Conservation (phyloP, 306 rosid species). For the Hippophae gyantsensis region DNA sequence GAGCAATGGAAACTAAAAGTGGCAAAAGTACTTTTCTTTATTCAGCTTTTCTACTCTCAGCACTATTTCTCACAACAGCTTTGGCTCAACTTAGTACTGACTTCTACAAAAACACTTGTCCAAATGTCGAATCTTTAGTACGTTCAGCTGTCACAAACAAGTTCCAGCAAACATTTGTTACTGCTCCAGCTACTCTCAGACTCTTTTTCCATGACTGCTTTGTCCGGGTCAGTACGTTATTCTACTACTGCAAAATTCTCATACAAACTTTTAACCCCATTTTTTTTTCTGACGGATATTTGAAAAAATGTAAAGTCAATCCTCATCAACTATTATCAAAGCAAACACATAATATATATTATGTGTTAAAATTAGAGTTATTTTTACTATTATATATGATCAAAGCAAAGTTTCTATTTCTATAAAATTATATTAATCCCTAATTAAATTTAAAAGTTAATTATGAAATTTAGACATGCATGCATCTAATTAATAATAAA, state of each 20-base stretch:
- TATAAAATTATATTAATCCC: too few relatives aligned
- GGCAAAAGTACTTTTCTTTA: too few relatives aligned
- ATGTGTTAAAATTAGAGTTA: too few relatives aligned
- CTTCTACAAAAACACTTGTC: constrained; percentile 29
- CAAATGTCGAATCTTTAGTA: constrained; percentile 35
- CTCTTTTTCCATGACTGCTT: constrained; percentile 38
- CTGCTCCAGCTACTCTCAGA: constrained; percentile 34
- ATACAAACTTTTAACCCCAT: neutral
- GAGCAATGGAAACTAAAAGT: too few relatives aligned
- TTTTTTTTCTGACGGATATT: neutral
- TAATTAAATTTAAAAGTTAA: too few relatives aligned
- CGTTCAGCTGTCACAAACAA: constrained; percentile 21
- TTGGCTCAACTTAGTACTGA: constrained; percentile 24
- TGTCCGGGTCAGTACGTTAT: constrained; percentile 22
- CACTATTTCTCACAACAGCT: constrained; percentile 1
- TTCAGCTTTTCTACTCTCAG: too few relatives aligned
- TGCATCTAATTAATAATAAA: too few relatives aligned
- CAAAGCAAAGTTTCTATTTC: too few relatives aligned
- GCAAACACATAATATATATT: too few relatives aligned
- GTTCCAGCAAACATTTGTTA: constrained; percentile 37
- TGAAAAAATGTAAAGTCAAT: neutral
- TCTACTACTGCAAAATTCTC: neutral
- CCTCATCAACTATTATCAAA: too few relatives aligned
- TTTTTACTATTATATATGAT: too few relatives aligned
- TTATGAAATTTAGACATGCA: too few relatives aligned